These are phyloP conservation scores for Aspergillus aculeatinus DNA, from an alignment of 2,329 filamentous ascomycete genomes.

Conservation along the genomic window DNA sequence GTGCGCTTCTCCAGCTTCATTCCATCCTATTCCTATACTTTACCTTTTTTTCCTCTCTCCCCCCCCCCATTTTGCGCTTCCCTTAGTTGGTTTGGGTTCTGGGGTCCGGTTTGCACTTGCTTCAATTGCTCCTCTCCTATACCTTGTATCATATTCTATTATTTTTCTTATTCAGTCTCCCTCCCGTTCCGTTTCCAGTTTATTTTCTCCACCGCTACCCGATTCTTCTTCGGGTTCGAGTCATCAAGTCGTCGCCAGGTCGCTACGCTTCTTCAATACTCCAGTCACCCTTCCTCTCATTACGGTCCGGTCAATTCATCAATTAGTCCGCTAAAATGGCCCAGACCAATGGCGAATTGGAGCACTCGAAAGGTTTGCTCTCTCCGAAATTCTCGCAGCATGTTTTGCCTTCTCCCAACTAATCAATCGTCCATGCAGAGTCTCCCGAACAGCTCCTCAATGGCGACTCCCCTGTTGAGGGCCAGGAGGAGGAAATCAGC, in stretches of 20 bases:
- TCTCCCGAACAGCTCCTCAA: constrained; percentile 37
- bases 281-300: background rate
- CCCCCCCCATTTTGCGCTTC: constrained; percentile 19
- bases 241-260: constrained; percentile 20
- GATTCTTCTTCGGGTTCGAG: constrained; percentile 7
- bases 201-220: constrained; percentile 12
- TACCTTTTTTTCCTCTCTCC: constrained; percentile 12
- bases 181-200: constrained; percentile 12
- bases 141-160: constrained; percentile 33
- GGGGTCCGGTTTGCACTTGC: constrained; percentile 31
- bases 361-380: constrained; percentile 41
- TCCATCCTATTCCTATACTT: constrained; percentile 19
- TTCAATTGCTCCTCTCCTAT: constrained; percentile 31
- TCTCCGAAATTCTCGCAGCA: background rate
- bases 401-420: constrained; percentile 14
- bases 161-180: constrained; percentile 16
- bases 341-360: constrained; percentile 40
- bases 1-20: constrained; percentile 28
- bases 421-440: constrained; percentile 26
- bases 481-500: constrained; percentile 35
- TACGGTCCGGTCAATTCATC: constrained; percentile 13
- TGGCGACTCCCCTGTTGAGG: constrained; percentile 34
- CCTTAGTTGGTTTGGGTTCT: constrained; percentile 32
- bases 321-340: constrained; percentile 34
- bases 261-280: constrained; percentile 13